These are phyloP conservation scores for Eutreptiella sp. DNA, from an alignment of 208 protist genomes.

Conservation along the genomic window DNA sequence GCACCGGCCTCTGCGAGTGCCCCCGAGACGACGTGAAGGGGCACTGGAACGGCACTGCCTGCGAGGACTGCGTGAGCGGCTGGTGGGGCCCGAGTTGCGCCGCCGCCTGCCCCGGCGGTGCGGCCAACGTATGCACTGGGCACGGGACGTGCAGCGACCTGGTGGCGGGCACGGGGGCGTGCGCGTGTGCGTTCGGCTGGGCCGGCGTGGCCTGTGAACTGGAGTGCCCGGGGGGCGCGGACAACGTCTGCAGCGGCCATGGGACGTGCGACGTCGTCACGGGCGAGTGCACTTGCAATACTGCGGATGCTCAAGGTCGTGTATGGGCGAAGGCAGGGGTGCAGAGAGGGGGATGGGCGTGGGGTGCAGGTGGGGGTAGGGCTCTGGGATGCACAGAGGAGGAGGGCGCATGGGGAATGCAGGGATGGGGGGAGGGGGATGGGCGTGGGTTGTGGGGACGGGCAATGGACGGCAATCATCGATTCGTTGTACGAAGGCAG, in stretches of 20 bases:
- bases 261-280: constrained; percentile 1
- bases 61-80: constrained; percentile 12
- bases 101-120: neutral
- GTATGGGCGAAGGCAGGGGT: too few relatives aligned
- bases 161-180: constrained; percentile 3
- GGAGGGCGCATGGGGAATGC: too few relatives aligned
- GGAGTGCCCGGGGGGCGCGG: neutral
- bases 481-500: too few relatives aligned
- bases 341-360: too few relatives aligned
- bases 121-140: constrained; percentile 15
- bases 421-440: too few relatives aligned
- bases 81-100: constrained; percentile 18
- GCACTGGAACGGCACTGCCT: constrained; percentile 18
- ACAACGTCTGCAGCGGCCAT: neutral
- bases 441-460: too few relatives aligned
- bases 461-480: too few relatives aligned
- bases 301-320: too few relatives aligned
- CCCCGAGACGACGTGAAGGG: constrained; percentile 8
- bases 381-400: too few relatives aligned
- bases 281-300: constrained; percentile 17
- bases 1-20: constrained; percentile 16
- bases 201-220: neutral
- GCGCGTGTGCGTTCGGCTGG: constrained; percentile 14
- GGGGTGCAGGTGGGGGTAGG: too few relatives aligned
- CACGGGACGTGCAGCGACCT: constrained; percentile 25